phyloP scores from a whole-genome alignment of 495 filamentous ascomycete species.

The Durotheca rogersii region DNA sequence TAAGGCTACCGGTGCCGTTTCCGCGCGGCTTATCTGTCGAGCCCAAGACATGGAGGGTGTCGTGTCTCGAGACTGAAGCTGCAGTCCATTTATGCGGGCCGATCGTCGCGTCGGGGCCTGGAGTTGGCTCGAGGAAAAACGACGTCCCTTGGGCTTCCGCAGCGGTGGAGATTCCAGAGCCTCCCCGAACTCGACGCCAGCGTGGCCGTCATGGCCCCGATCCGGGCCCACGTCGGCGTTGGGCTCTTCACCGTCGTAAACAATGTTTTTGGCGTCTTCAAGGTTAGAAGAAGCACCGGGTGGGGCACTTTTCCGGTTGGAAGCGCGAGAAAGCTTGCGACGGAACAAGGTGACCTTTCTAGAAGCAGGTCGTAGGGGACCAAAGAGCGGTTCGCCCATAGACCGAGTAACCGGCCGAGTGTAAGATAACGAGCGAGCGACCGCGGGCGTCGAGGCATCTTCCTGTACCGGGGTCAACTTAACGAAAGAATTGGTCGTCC shows the following conservation, averaged over 20 bases:
- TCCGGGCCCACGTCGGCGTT: no score
- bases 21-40: not conserved
- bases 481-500: slow-evolving; percentile 14
- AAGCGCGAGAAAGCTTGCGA: slow-evolving; percentile 10
- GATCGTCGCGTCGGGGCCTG: slow-evolving; percentile 5
- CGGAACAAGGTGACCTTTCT: not conserved
- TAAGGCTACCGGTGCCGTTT: not conserved
- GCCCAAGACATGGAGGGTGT: not conserved
- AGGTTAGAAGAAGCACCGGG: slow-evolving; percentile 2
- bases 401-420: slow-evolving; percentile 24
- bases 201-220: not conserved
- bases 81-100: not conserved
- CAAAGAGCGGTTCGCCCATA: slow-evolving; percentile 5
- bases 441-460: not conserved
- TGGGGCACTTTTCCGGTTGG: slow-evolving; percentile 6
- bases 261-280: slow-evolving; percentile 13
- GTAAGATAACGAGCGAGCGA: not conserved
- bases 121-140: slow-evolving; percentile 11
- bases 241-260: not conserved
- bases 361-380: not conserved
- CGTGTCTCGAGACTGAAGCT: not conserved
- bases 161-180: not conserved
- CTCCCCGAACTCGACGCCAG: not conserved
- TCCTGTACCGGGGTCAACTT: slow-evolving; percentile 10
- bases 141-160: not conserved